phyloP scores from a whole-genome alignment of 257 asterid species.

The Eustoma russellianum region DNA sequence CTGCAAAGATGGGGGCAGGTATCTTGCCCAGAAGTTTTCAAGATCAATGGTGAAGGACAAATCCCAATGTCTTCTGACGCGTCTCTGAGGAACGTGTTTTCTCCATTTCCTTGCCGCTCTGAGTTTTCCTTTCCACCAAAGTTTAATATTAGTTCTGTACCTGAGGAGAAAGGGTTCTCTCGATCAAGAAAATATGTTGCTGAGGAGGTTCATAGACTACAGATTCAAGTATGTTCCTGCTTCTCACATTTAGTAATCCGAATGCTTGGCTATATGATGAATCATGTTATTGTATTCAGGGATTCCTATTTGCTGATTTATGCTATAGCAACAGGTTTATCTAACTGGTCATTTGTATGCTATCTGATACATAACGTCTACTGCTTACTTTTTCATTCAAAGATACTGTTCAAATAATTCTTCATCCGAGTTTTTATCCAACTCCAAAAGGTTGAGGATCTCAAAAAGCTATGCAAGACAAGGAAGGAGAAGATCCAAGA shows the following conservation, averaged over 20 bases:
- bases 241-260: conserved; percentile 1
- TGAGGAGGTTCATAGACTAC: conserved; percentile 30
- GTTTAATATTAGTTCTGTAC: conserved; percentile 5
- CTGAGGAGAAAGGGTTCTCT: conserved; percentile 10
- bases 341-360: too few relatives aligned
- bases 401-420: neutral
- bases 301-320: too few relatives aligned
- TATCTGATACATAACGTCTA: neutral
- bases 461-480: conserved; percentile 25
- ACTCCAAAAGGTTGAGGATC: conserved; percentile 25
- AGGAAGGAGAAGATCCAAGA: conserved; percentile 34
- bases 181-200: conserved; percentile 18
- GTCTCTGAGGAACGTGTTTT: conserved; percentile 10
- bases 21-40: conserved; percentile 29
- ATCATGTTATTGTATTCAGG: too few relatives aligned
- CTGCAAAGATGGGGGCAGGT: conserved; percentile 43
- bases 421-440: neutral
- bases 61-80: conserved; percentile 3
- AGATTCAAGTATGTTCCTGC: conserved; percentile 24
- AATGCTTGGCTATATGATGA: too few relatives aligned
- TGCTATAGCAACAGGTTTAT: too few relatives aligned
- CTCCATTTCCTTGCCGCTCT: conserved; percentile 4
- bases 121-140: conserved; percentile 13
- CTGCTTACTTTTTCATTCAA: neutral
- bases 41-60: conserved; percentile 8